Percentiles rank a stretch among this genome's conserved stretches.
Conservation (phyloP, 2,329 filamentous ascomycete species). For the Fusarium goolgardi region DNA sequence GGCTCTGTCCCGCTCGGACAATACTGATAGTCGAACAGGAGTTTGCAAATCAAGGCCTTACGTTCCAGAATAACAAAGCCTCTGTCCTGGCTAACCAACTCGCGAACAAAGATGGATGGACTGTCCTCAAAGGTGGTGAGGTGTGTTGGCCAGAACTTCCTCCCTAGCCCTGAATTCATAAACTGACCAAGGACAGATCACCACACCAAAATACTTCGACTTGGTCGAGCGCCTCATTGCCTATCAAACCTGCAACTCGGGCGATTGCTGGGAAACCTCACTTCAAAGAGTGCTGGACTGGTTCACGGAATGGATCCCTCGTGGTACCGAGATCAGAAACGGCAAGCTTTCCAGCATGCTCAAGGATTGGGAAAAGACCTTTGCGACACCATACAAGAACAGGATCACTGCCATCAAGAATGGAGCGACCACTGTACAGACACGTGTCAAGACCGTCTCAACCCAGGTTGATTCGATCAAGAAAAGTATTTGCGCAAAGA, state of each 20-base stretch:
- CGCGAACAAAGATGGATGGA: constrained; percentile 32
- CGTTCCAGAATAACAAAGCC: constrained; percentile 13
- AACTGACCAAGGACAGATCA: constrained; percentile 12
- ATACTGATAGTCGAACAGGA: neutral
- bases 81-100: constrained; percentile 18
- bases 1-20: neutral
- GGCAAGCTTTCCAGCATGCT: constrained; percentile 22
- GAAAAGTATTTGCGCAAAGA: constrained; percentile 22
- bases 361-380: constrained; percentile 23
- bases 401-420: constrained; percentile 22
- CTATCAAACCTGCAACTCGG: neutral
- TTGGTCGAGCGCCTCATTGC: neutral
- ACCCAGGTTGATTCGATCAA: constrained; percentile 11
- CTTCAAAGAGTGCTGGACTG: neutral
- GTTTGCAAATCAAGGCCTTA: constrained; percentile 6
- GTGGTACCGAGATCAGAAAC: constrained; percentile 11
- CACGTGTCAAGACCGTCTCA: constrained; percentile 5
- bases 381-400: constrained; percentile 20
- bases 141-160: neutral
- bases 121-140: constrained; percentile 22
- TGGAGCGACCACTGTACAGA: constrained; percentile 9
- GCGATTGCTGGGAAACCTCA: neutral
- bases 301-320: constrained; percentile 29
- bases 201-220: constrained; percentile 7
- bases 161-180: accelerated